Evolutionary conservation across 306 rosid genomes (phyloP), one percentile per base, ranked within the genome.

Genomic region (Phaseolus lunatus): DNA sequence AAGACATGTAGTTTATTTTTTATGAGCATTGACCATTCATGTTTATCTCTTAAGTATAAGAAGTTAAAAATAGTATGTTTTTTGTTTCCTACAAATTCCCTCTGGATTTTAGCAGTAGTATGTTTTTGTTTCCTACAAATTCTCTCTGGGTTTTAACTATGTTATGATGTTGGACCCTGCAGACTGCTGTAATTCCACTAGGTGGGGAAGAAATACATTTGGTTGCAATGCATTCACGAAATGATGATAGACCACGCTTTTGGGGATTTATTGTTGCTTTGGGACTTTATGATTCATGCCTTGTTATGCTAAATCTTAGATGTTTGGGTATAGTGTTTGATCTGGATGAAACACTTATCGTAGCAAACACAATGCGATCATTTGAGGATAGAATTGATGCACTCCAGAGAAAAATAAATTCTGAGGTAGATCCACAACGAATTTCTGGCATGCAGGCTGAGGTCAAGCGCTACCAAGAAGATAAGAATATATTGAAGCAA

Each of bases 281-380:
- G 15, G 99, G 98, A 52, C 90, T 96, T 64, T 96, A 92, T 64
- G 77, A 86, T 87, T 96, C 96, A 18, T 96, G 97, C 81, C 96
- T 96, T 31, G 88, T 82, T 85, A 89, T 92, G 99, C 80, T 96
- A 79, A 92, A 96, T 85, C 98, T 92, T 72, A 89, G 99, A 88
- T 96, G 99, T 84, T 90, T 96, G 85, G 98, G 97, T 68, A 96
- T 96, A 82, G 99, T 96, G 72, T 96, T 96, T 83, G 99, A 96
- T 89, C 92, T 96, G 33, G 99, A 96, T 85, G 99, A 96, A 84
- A 96, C 99, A 18, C 99, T 96, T 57, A 82, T 96, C 65, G 99
- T 96, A 41, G 99, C 99, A 45, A 96, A 96, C 78, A 96, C 99
- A 85, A 90, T 92, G 99, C 97, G 99, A 14, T 96, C 99, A 2